Evolutionary conservation across 164 flowering plant genomes (phyloP), one percentile per base, ranked within the genome.

Genomic region (Chimonanthus praecox): DNA sequence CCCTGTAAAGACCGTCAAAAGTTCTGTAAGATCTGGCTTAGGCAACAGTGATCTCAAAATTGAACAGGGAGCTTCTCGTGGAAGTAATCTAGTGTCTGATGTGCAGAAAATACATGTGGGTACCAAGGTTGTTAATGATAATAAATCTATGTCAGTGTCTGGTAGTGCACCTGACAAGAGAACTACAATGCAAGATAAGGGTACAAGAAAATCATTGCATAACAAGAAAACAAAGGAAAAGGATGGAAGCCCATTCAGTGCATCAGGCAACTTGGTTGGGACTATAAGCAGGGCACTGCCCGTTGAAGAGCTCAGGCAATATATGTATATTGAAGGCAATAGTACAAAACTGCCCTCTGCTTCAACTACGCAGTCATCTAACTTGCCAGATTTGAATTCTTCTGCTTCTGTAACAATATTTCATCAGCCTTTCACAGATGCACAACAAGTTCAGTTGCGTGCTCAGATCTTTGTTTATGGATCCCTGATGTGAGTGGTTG

Each of bases 401-500:
- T 84, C 92, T 33, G 85, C 83, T 77, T 78, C 87, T 18, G 76
- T 87, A 54, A 58, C 81, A 58, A 67, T 81, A 21, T 84, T 85
- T 79, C 95, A 86, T n/a, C 98, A 89, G 62, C 74, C 74, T n/a
- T 71, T 94, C 70, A 87, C 94, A 13, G 98, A 91, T 81, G 68
- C 82, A 66, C 99, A 96, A 74, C 99, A 96, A 91, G 90, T 94
- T 79, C 97, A 96, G 82, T 80, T 96, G 78, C 97, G 99, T 76
- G 98, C 99, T 21, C 99, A 96, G 85, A 96, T 96, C 10, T 88
- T 92, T 87, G 99, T 96, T 65, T 96, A 96, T 86, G 99, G 99
- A 77, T 91, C 98, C 77, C 77, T 96, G 51, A 94, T 96, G 99
- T 96, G 79, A 87, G 99, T 85, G 6, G 51, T 11, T 6, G 8